Percentiles rank a stretch among this genome's conserved stretches.
These are phyloP conservation scores for Selenicereus undatus DNA, from an alignment of 148 eudicot species.

Conservation along the genomic window DNA sequence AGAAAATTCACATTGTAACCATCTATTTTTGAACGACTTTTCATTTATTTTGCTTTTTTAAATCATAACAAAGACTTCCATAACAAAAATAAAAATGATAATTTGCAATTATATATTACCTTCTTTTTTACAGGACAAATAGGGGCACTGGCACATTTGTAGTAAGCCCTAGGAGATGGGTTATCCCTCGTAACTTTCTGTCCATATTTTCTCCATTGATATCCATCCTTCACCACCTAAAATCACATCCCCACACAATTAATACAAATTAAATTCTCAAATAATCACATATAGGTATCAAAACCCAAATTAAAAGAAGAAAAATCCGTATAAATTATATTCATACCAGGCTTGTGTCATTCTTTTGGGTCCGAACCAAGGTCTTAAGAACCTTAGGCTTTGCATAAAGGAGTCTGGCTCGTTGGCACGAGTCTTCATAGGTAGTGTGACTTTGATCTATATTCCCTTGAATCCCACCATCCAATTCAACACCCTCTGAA, in stretches of 20 bases:
- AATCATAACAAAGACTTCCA: no score
- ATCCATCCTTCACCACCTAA: constrained; percentile 43
- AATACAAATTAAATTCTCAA: background rate
- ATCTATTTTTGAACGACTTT: no score
- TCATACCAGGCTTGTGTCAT: constrained; percentile 35
- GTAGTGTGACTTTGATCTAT: constrained; percentile 21
- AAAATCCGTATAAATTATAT: background rate
- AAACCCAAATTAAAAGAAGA: background rate
- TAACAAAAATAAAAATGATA: no score
- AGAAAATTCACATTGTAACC: no score
- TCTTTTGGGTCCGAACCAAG: constrained; percentile 22
- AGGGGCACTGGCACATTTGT: constrained; percentile 42
- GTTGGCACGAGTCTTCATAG: constrained; percentile 28
- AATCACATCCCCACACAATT: background rate
- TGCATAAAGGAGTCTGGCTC: constrained; percentile 9
- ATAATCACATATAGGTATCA: background rate
- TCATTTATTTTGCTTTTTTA: no score
- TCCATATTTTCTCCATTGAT: constrained; percentile 53
- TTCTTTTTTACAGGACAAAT: constrained; percentile 45
- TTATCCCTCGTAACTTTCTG: constrained; percentile 49
- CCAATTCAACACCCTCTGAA: constrained; percentile 4
- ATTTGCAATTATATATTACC: constrained; percentile 18
- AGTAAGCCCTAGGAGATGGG: constrained; percentile 51
- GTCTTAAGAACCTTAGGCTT: constrained; percentile 27
- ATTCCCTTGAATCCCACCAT: background rate